These are phyloP conservation scores for Cyclostephanos invisitatus DNA, from an alignment of 108 stramenopile species.

Conservation along the genomic window DNA sequence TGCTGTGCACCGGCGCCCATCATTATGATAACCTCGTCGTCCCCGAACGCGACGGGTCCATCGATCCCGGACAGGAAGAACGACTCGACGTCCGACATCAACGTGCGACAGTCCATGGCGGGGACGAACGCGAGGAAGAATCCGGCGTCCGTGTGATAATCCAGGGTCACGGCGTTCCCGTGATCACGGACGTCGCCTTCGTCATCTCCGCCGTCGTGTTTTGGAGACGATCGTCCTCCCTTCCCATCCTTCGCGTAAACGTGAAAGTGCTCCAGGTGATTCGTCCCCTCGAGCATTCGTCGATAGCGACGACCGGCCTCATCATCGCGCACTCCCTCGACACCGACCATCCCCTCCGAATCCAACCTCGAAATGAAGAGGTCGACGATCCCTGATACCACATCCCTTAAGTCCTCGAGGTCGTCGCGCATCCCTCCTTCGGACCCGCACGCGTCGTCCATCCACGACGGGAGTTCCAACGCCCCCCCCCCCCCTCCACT, in stretches of 20 bases:
- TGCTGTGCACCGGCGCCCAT: slow-evolving; percentile 74
- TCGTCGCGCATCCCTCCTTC: slow-evolving; percentile 35
- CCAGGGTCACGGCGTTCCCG: slow-evolving; percentile 24
- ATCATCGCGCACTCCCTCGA: too few relatives aligned
- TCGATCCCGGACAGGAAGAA: slow-evolving; percentile 42
- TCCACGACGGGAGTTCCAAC: slow-evolving; percentile 33
- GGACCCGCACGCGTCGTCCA: slow-evolving; percentile 50
- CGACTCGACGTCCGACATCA: slow-evolving; percentile 32
- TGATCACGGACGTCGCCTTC: not conserved
- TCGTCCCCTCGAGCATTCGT: slow-evolving; percentile 46
- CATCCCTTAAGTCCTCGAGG: slow-evolving; percentile 70
- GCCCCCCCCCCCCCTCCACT: not conserved
- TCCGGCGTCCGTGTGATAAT: slow-evolving; percentile 81
- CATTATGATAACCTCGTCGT: slow-evolving; percentile 59
- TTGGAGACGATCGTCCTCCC: not conserved
- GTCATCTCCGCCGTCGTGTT: not conserved
- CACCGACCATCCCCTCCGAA: slow-evolving; percentile 8
- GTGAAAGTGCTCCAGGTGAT: slow-evolving; percentile 72
- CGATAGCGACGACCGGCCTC: slow-evolving; percentile 22
- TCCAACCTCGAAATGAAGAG: slow-evolving; percentile 59
- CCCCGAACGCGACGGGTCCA: slow-evolving; percentile 29
- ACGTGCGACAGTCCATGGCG: slow-evolving; percentile 53
- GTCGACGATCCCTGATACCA: slow-evolving; percentile 54
- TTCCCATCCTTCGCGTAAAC: slow-evolving; percentile 46
- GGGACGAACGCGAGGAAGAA: slow-evolving; percentile 80